Conservation (phyloP, 2,329 filamentous ascomycete genomes). For the Aspergillus nomiae region DNA sequence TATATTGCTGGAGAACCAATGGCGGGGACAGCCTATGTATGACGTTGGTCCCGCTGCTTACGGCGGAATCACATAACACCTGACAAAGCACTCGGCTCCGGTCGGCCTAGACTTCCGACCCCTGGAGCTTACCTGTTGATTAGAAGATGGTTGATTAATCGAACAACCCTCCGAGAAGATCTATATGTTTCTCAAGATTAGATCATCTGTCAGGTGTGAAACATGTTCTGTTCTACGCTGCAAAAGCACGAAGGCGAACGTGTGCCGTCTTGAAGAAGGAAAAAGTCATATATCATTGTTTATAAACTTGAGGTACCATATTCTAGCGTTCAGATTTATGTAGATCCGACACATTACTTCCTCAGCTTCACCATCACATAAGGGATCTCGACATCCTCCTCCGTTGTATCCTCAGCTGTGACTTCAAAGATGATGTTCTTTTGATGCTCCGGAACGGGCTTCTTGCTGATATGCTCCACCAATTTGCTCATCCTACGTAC, state of each 20-base stretch:
- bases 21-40: slow-evolving; percentile 2
- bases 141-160: neutral
- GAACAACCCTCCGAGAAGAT: too few relatives aligned
- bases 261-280: neutral
- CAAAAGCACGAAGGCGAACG: neutral
- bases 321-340: slow-evolving; percentile 13
- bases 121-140: neutral
- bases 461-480: slow-evolving; percentile 87
- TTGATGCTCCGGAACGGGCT: slow-evolving; percentile 85
- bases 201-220: neutral
- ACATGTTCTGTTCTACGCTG: neutral
- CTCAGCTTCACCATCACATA: slow-evolving; percentile 86
- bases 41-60: slow-evolving; percentile 15
- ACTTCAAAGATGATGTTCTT: slow-evolving; percentile 97
- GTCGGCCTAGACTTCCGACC: neutral
- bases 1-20: neutral
- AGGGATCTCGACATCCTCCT: slow-evolving; percentile 94
- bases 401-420: slow-evolving; percentile 82
- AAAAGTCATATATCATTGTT: slow-evolving; percentile 14
- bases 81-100: slow-evolving; percentile 26
- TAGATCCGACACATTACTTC: slow-evolving; percentile 29
- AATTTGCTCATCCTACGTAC: slow-evolving; percentile 75
- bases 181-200: neutral
- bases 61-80: slow-evolving; percentile 23
- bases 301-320: neutral